phyloP scores from a whole-genome alignment of 306 rosid genomes.

The Cicer cuneatum region DNA sequence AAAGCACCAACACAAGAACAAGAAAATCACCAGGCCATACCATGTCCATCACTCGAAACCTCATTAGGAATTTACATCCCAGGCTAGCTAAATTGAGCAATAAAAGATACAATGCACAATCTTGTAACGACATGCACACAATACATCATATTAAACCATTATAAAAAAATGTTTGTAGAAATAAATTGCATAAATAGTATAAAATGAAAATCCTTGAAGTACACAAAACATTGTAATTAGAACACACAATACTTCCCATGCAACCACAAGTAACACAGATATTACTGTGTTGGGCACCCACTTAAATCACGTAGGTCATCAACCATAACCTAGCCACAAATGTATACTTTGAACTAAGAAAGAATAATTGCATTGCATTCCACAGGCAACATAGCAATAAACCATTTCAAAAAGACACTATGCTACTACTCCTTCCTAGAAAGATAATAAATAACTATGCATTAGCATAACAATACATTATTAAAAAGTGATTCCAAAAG shows the following conservation, averaged over 20 bases:
- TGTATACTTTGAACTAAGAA: not conserved
- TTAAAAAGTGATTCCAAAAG: not conserved
- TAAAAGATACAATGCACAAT: conserved; percentile 3
- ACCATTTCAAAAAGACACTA: conserved; percentile 7
- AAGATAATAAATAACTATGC: not conserved
- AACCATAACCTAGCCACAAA: not conserved
- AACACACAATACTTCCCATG: not conserved
- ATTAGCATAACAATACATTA: not conserved
- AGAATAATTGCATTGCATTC: conserved; percentile 20
- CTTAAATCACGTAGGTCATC: not conserved
- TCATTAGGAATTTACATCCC: not conserved
- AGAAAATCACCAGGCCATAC: conserved; percentile 16
- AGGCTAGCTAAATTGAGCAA: conserved; percentile 22
- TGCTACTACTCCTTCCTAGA: conserved; percentile 10
- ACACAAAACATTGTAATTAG: not conserved
- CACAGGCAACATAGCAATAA: conserved; percentile 5
- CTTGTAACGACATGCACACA: not conserved
- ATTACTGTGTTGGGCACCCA: not conserved
- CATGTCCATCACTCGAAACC: conserved; percentile 3
- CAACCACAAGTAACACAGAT: not conserved
- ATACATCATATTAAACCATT: conserved; percentile 12
- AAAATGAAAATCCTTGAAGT: not conserved
- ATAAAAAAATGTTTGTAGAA: not conserved
- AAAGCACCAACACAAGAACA: conserved; percentile 28
- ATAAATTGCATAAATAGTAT: not conserved